phyloP scores from a whole-genome alignment of 1,284 basidiomycete genomes.

The Fomitopsis pinicola region DNA sequence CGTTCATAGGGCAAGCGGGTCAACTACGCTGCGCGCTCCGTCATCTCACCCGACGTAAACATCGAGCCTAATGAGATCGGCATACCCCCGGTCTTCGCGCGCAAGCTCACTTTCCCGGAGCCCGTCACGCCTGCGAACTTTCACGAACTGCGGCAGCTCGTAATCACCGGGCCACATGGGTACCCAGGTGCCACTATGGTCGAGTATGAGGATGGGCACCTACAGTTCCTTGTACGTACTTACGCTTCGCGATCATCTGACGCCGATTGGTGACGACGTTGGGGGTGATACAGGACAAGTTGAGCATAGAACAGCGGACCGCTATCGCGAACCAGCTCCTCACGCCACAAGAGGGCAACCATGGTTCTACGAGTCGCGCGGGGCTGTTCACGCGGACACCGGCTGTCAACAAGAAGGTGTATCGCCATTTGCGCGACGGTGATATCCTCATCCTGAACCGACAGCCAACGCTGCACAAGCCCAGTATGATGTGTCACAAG shows the following conservation, averaged over 20 bases:
- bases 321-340: constrained; percentile 97
- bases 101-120: constrained; percentile 96
- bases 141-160: constrained; percentile 84
- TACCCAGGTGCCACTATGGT: constrained; percentile 96
- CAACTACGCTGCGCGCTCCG: constrained; percentile 98
- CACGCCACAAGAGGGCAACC: constrained; percentile 81
- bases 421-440: constrained; percentile 92
- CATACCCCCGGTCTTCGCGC: constrained; percentile 95
- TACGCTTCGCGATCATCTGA: background rate
- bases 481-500: constrained; percentile 99
- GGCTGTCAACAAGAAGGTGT: constrained; percentile 94
- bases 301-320: constrained; percentile 84
- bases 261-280: background rate
- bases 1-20: constrained; percentile 89
- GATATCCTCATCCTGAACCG: constrained; percentile 97
- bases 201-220: constrained; percentile 91
- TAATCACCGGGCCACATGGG: constrained; percentile 87
- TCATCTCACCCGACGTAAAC: constrained; percentile 99
- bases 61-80: constrained; percentile 99
- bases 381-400: constrained; percentile 70
- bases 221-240: constrained; percentile 69
- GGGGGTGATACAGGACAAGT: constrained; percentile 62
- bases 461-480: constrained; percentile 98
- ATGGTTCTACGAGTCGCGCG: constrained; percentile 40
- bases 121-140: constrained; percentile 94